phyloP scores from a whole-genome alignment of 495 filamentous ascomycete genomes.

The Aspergillus sparsus region DNA sequence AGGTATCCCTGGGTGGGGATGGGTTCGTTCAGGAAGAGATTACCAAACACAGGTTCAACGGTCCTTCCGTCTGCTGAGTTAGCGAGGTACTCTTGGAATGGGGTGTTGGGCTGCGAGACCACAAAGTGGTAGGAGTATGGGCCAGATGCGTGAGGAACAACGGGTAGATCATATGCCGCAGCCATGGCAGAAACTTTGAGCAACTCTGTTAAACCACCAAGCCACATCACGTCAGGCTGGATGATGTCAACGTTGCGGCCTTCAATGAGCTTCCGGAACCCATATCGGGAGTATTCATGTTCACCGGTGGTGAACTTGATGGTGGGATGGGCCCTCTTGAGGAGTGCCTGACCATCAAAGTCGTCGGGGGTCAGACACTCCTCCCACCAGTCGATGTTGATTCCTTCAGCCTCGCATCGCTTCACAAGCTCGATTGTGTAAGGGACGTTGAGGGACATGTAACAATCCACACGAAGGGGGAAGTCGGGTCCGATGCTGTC shows the following conservation, averaged over 20 bases:
- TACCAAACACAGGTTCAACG: slow-evolving; percentile 86
- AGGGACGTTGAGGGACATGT: slow-evolving; percentile 89
- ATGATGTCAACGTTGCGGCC: slow-evolving; percentile 90
- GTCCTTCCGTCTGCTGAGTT: slow-evolving; percentile 88
- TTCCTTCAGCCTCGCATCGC: slow-evolving; percentile 70
- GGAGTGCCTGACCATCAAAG: slow-evolving; percentile 80
- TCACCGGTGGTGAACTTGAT: slow-evolving; percentile 93
- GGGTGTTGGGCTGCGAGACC: slow-evolving; percentile 83
- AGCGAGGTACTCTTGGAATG: slow-evolving; percentile 92
- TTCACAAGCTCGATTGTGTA: slow-evolving; percentile 91
- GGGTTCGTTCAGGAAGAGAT: slow-evolving; percentile 87
- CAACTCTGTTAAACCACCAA: slow-evolving; percentile 88
- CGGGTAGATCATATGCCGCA: slow-evolving; percentile 87
- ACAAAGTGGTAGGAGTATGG: slow-evolving; percentile 96
- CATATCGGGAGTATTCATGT: slow-evolving; percentile 89
- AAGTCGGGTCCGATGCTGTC: slow-evolving; percentile 85
- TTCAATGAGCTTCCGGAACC: slow-evolving; percentile 91
- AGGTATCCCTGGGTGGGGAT: slow-evolving; percentile 81
- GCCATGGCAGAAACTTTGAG: slow-evolving; percentile 87
- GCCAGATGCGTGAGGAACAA: slow-evolving; percentile 90
- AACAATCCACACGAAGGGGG: slow-evolving; percentile 92
- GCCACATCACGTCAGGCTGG: slow-evolving; percentile 96
- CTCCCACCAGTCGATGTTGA: slow-evolving; percentile 97
- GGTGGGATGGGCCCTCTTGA: slow-evolving; percentile 88
- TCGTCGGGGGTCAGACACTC: slow-evolving; percentile 89